phyloP scores from a whole-genome alignment of 2,329 filamentous ascomycete genomes.

The Phyllosticta citriasiana region DNA sequence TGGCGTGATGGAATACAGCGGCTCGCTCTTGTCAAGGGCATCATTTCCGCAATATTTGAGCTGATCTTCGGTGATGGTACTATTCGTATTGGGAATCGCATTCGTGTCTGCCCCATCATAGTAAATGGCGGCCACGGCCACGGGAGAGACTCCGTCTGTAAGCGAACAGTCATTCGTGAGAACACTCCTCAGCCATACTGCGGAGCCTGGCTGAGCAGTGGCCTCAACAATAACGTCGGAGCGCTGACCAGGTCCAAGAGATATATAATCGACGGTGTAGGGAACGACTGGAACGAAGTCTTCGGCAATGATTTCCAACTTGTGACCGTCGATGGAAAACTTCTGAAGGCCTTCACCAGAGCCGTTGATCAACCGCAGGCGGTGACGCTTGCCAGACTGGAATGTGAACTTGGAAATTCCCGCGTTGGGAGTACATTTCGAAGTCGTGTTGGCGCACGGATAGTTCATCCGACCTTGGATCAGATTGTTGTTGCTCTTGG shows the following conservation, averaged over 20 bases:
- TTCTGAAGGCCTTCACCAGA: constrained; percentile 31
- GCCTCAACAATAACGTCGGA: constrained; percentile 29
- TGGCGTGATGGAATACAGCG: not conserved
- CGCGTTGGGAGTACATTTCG: constrained; percentile 16
- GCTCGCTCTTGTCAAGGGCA: not conserved
- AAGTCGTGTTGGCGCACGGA: constrained; percentile 18
- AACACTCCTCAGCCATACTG: constrained; percentile 29
- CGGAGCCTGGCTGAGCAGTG: constrained; percentile 18
- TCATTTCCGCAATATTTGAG: not conserved
- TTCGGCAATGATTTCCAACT: constrained; percentile 32
- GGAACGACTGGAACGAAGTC: constrained; percentile 35
- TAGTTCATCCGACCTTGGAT: constrained; percentile 22
- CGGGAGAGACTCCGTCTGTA: not conserved
- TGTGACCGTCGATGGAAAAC: constrained; percentile 36
- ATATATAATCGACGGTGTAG: constrained; percentile 29
- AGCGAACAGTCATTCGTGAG: not conserved
- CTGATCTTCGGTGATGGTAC: not conserved
- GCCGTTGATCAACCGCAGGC: constrained; percentile 33
- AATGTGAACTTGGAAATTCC: constrained; percentile 28
- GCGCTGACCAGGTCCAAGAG: constrained; percentile 29
- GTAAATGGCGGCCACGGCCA: constrained; percentile 49
- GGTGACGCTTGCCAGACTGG: constrained; percentile 29
- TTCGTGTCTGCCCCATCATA: constrained; percentile 38
- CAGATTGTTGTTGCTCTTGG: constrained; percentile 16
- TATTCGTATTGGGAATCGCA: not conserved